A percentile compares a stretch with the other conserved stretches of the same genome.
These are phyloP conservation scores for Beauveria medogensis DNA, from an alignment of 2,329 filamentous ascomycete species.

Conservation along the genomic window DNA sequence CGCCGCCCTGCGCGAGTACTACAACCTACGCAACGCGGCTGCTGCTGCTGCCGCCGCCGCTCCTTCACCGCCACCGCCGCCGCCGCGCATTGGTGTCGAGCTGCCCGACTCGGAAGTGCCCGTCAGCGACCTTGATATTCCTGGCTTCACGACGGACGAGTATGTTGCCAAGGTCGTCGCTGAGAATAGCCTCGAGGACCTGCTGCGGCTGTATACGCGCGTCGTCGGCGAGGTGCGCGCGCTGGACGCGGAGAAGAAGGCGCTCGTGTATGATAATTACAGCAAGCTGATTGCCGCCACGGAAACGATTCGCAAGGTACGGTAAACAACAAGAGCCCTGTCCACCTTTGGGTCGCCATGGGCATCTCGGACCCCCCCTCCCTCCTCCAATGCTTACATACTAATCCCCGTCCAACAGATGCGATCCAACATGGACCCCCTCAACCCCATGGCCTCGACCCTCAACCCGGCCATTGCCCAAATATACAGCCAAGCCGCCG, in stretches of 20 bases:
- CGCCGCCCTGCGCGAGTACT: slow-evolving; percentile 85
- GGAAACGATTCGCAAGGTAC: slow-evolving; percentile 78
- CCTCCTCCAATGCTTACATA: not conserved
- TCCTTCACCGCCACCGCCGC: slow-evolving; percentile 15
- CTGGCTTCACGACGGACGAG: slow-evolving; percentile 62
- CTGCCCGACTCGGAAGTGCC: slow-evolving; percentile 47
- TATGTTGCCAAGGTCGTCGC: slow-evolving; percentile 57
- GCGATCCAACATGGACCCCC: slow-evolving; percentile 71
- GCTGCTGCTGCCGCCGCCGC: not conserved
- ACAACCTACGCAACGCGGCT: slow-evolving; percentile 55
- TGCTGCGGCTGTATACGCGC: slow-evolving; percentile 62
- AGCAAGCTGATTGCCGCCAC: slow-evolving; percentile 94
- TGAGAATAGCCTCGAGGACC: slow-evolving; percentile 56
- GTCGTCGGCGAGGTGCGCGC: slow-evolving; percentile 76
- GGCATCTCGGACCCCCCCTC: too few species aligned
- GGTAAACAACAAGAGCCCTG: not conserved
- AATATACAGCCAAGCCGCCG: slow-evolving; percentile 56
- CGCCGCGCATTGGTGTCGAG: slow-evolving; percentile 32
- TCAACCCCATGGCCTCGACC: slow-evolving; percentile 65
- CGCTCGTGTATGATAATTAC: slow-evolving; percentile 96
- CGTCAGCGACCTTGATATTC: slow-evolving; percentile 63
- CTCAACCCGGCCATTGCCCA: slow-evolving; percentile 66
- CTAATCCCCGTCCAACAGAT: slow-evolving; percentile 39
- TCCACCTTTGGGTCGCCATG: too few species aligned
- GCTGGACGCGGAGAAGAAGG: slow-evolving; percentile 92